Base-by-base conservation (phyloP, 352 stramenopile genomes). In the Pythium grandisporangium region DNA sequence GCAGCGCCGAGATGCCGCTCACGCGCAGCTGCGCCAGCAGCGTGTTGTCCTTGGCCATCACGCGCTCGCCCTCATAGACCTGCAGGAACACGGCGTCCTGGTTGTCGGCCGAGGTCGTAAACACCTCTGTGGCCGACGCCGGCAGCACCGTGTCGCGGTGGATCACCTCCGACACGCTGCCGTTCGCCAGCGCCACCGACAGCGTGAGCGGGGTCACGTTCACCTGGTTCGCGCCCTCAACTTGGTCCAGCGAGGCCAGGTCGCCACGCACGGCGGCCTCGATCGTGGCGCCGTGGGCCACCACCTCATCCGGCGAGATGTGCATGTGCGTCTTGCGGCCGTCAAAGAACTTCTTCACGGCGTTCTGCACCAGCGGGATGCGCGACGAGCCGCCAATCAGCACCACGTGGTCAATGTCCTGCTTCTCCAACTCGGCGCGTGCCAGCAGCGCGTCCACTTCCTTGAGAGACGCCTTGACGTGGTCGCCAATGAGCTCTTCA, bases 1-100 rank as follows among this genome's bases (percentile, higher is more conserved):
- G 80, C 53, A 85, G 65, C 29, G 78, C 63, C 37, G 85, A 79
- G 54, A 97, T 96, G 50, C 84, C 90, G 24, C 63, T 53, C n/a
- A 98, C 63, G 27, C 72, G 80, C 55, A 97, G 82, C 61, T 92
- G 84, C 38, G 86, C 92, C 42, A 98, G 61, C 33, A 96, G 62
- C 24, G 85, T 95, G 67, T 98, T 98, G 58, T 97, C 91, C 54
- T 96, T 96, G 37, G 93, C 97, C 93, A 99, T 98, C 32, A 93
- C 66, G 20, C 96, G 90, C 70, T 99, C 94, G 23, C 96, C 96
- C 55, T 98, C 90, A 58, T 92, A 98, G 40, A 98, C 81, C 54
- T 97, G 78, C 45, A 98, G 61, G 51, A 91, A 92, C 45, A 97
- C 84, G 30, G 59, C 72, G 20, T 79, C 66, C 63, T 98, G 92